phyloP scores from a whole-genome alignment of 2,329 filamentous ascomycete genomes.

The Penicillium sclerotigenum region DNA sequence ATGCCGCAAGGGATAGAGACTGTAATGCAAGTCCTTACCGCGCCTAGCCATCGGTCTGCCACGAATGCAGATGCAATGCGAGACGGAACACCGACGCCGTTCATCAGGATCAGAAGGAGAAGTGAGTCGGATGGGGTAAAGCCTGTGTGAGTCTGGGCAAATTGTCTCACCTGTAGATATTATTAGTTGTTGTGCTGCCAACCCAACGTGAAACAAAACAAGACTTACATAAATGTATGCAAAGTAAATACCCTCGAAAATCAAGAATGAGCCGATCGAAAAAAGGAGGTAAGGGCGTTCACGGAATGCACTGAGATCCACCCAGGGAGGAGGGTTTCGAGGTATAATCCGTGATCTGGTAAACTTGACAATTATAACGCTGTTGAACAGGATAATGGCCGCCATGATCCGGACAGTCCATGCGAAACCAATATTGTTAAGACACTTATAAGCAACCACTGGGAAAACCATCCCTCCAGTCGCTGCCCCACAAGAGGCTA shows the following conservation, averaged over 20 bases:
- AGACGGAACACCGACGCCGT: constrained; percentile 5
- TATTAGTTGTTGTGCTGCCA: neutral
- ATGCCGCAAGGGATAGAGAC: constrained; percentile 12
- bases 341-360: constrained; percentile 44
- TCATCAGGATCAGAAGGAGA: constrained; percentile 5
- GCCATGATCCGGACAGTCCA: constrained; percentile 50
- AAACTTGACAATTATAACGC: constrained; percentile 30
- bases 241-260: constrained; percentile 11
- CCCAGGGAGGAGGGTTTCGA: constrained; percentile 50
- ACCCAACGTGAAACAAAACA: neutral
- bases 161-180: constrained; percentile 1
- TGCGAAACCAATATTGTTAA: constrained; percentile 42
- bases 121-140: constrained; percentile 4
- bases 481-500: constrained; percentile 37
- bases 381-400: constrained; percentile 44
- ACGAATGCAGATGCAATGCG: constrained; percentile 7
- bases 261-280: constrained; percentile 8
- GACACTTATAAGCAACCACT: constrained; percentile 43
- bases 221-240: constrained; percentile 10
- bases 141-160: neutral
- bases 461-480: constrained; percentile 47
- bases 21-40: constrained; percentile 7
- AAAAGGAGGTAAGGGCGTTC: constrained; percentile 21
- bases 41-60: constrained; percentile 8
- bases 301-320: constrained; percentile 53